Evolutionary conservation across 371 early-diverging fungal genomes (phyloP).

Genomic region (Mortierella sp.): DNA sequence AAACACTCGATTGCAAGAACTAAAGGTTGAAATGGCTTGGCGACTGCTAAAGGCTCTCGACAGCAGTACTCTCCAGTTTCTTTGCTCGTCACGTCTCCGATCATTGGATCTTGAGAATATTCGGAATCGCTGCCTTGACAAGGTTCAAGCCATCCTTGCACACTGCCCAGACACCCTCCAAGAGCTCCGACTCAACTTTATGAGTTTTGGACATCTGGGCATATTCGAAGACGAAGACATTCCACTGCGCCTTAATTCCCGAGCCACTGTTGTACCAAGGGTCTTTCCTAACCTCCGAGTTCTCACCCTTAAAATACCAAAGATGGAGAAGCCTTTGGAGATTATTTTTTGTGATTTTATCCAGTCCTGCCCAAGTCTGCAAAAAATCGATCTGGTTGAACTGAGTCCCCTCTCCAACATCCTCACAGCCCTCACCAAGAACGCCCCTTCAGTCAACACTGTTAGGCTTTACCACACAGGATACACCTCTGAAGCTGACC

Average conservation of each 20-base stretch:
- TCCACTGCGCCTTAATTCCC: not conserved
- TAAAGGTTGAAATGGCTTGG: not conserved
- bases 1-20: not conserved
- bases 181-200: not conserved
- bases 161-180: not conserved
- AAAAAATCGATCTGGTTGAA: not conserved
- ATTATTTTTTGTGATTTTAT: not conserved
- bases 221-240: not conserved
- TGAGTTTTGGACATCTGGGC: too few species aligned
- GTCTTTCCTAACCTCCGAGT: not conserved
- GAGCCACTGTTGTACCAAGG: not conserved
- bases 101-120: not conserved
- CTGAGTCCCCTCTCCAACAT: not conserved
- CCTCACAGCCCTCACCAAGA: not conserved
- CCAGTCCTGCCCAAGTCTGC: slow-evolving; percentile 1
- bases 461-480: not conserved
- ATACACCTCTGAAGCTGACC: not conserved
- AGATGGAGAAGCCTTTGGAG: not conserved
- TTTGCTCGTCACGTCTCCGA: not conserved
- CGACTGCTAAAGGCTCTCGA: not conserved
- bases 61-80: not conserved
- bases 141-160: not conserved
- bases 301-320: not conserved
- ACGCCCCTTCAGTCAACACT: not conserved
- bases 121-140: not conserved